Evolutionary conservation across 768 basidiomycete genomes (phyloP).

Genomic region (Boletus coccyginus): DNA sequence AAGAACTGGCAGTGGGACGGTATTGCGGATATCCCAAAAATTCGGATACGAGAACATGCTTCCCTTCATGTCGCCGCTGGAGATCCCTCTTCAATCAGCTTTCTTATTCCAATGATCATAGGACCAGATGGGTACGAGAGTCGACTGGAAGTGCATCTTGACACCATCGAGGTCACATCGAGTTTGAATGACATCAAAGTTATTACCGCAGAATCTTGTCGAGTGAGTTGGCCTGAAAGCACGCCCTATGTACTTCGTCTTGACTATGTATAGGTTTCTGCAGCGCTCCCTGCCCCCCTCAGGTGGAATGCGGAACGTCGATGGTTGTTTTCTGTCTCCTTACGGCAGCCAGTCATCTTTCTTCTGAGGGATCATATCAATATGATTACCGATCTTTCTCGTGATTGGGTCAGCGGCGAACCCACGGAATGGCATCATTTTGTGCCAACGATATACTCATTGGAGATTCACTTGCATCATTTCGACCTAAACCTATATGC

Average conservation of each 20-base stretch:
- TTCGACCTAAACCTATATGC: conserved; percentile 79
- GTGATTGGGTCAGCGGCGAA: conserved; percentile 87
- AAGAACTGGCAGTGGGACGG: conserved; percentile 99
- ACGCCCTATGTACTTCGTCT: conserved; percentile 14
- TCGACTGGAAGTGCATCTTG: conserved; percentile 76
- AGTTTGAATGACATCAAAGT: conserved; percentile 88
- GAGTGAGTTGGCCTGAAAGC: conserved; percentile 40
- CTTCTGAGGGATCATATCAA: conserved; percentile 92
- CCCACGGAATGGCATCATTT: conserved; percentile 79
- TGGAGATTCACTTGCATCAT: conserved; percentile 70
- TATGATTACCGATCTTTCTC: conserved; percentile 89
- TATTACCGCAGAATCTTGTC: conserved; percentile 72
- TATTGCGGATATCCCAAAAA: conserved; percentile 43
- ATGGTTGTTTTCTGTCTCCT: conserved; percentile 74
- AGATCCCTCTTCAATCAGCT: conserved; percentile 82
- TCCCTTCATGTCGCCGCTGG: conserved; percentile 74
- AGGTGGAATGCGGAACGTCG: conserved; percentile 77
- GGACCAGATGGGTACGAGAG: conserved; percentile 74
- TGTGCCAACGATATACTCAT: conserved; percentile 73
- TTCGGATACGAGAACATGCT: conserved; percentile 60
- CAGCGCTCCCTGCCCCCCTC: conserved; percentile 77
- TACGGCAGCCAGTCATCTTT: conserved; percentile 71
- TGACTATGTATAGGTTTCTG: conserved; percentile 48
- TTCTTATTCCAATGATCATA: conserved; percentile 80
- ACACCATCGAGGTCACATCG: conserved; percentile 72